Evolutionary conservation across 2,329 filamentous ascomycete species (phyloP).

Genomic region (Ophiocordyceps camponoti-rufipedis): DNA sequence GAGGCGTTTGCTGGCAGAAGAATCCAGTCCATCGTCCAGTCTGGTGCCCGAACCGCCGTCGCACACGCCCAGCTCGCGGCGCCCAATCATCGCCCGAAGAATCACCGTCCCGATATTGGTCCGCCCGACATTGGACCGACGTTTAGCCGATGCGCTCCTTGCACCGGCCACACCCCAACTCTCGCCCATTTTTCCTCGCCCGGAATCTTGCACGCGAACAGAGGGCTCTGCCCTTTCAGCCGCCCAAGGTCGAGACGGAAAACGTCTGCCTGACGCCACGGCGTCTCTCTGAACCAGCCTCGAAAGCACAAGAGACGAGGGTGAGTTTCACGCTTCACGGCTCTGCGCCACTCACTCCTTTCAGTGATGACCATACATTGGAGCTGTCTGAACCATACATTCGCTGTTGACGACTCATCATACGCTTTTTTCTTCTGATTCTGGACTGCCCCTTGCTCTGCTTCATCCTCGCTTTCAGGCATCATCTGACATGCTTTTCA

Average conservation of each 20-base stretch:
- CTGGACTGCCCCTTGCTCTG: slow-evolving; percentile 2
- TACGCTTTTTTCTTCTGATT: slow-evolving; percentile 34
- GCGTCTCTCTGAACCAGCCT: background rate
- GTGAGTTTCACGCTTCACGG: background rate
- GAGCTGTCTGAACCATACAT: slow-evolving; percentile 51
- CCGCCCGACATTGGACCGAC: background rate
- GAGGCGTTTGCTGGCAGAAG: background rate
- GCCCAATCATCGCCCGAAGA: background rate
- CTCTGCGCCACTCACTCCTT: background rate
- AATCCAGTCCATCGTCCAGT: background rate
- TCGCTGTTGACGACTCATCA: slow-evolving; percentile 30
- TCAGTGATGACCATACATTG: slow-evolving; percentile 43
- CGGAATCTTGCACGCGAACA: background rate
- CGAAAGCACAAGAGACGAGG: background rate
- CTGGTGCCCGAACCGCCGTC: background rate
- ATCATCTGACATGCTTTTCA: slow-evolving; percentile 1
- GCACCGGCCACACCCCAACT: background rate
- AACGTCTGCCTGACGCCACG: background rate
- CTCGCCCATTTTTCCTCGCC: background rate
- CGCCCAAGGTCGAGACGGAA: background rate
- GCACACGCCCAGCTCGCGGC: no score
- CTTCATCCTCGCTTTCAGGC: background rate
- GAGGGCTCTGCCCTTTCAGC: background rate
- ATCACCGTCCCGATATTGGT: background rate
- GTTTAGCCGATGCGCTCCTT: background rate